Conservation (phyloP, 805 yeast species). For the Brettanomyces custersianus region DNA sequence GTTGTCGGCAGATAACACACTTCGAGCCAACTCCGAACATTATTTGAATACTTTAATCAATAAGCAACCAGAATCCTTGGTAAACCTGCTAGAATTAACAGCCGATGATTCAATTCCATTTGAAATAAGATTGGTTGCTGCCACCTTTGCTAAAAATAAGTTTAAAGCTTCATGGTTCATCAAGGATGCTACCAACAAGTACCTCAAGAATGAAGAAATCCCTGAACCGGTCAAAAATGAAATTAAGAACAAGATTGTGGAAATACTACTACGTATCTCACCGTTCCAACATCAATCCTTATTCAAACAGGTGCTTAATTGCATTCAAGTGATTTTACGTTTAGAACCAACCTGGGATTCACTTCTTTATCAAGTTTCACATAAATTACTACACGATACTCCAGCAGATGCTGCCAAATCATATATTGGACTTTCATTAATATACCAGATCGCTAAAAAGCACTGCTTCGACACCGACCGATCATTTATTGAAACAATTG, state of each 20-base stretch:
- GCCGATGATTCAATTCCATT: constrained; percentile 31
- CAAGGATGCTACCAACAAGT: constrained; percentile 16
- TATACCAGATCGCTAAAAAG: constrained; percentile 60
- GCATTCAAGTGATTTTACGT: constrained; percentile 45
- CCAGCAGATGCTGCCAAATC: constrained; percentile 33
- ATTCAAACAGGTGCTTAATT: constrained; percentile 48
- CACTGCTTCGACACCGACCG: constrained; percentile 59
- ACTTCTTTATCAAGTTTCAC: constrained; percentile 36
- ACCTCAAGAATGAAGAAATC: constrained; percentile 18
- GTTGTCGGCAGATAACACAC: constrained; percentile 34
- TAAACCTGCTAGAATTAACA: constrained; percentile 34
- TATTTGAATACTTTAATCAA: constrained; percentile 31
- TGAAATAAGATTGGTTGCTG: constrained; percentile 60
- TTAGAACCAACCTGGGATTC: constrained; percentile 43
- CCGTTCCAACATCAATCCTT: constrained; percentile 28
- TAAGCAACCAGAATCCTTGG: constrained; percentile 31
- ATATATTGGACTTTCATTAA: constrained; percentile 61
- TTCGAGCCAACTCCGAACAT: constrained; percentile 36
- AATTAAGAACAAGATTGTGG: constrained; percentile 53
- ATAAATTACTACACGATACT: constrained; percentile 33
- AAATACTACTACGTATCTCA: constrained; percentile 42
- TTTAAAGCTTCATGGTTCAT: constrained; percentile 56
- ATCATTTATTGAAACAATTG: constrained; percentile 42
- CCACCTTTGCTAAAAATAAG: constrained; percentile 75
- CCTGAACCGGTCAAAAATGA: constrained; percentile 49